phyloP scores from a whole-genome alignment of 805 yeast species.

The Saccharomycopsis guyanensis region DNA sequence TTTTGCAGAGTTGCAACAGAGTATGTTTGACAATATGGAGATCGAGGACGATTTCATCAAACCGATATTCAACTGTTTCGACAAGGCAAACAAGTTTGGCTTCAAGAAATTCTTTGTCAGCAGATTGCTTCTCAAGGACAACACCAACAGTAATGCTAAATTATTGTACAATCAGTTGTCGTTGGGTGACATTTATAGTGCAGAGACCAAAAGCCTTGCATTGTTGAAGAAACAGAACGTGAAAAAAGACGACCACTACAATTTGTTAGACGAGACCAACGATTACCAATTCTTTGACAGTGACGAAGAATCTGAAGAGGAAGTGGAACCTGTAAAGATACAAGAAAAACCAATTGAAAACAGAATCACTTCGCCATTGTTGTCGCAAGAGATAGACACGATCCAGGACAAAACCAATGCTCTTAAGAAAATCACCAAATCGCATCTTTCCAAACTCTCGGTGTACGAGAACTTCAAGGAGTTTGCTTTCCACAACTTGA shows the following conservation, averaged over 20 bases:
- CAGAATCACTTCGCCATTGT: constrained; percentile 16
- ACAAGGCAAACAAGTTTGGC: constrained; percentile 12
- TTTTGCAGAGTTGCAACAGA: constrained; percentile 6
- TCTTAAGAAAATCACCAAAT: constrained; percentile 14
- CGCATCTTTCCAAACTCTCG: constrained; percentile 9
- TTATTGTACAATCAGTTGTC: constrained; percentile 8
- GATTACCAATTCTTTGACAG: constrained; percentile 18
- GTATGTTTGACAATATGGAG: constrained; percentile 17
- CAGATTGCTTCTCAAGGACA: constrained; percentile 13
- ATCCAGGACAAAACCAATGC: constrained; percentile 15
- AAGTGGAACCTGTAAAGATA: constrained; percentile 3
- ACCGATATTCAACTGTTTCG: constrained; percentile 12
- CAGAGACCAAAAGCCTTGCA: constrained; percentile 8
- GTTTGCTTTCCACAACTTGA: constrained; percentile 15
- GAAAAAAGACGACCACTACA: constrained; percentile 17
- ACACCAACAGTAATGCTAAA: constrained; percentile 8
- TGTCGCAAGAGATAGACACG: constrained; percentile 11
- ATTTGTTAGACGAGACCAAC: constrained; percentile 15
- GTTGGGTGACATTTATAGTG: constrained; percentile 8
- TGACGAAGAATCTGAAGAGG: constrained; percentile 10
- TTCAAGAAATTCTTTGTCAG: constrained; percentile 16
- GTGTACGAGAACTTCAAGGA: constrained; percentile 13
- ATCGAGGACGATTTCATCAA: constrained; percentile 19
- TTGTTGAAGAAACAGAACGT: constrained; percentile 5
- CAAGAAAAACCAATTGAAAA: not conserved